phyloP scores from a whole-genome alignment of 2,329 filamentous ascomycete genomes.

The Epichloe elymi region DNA sequence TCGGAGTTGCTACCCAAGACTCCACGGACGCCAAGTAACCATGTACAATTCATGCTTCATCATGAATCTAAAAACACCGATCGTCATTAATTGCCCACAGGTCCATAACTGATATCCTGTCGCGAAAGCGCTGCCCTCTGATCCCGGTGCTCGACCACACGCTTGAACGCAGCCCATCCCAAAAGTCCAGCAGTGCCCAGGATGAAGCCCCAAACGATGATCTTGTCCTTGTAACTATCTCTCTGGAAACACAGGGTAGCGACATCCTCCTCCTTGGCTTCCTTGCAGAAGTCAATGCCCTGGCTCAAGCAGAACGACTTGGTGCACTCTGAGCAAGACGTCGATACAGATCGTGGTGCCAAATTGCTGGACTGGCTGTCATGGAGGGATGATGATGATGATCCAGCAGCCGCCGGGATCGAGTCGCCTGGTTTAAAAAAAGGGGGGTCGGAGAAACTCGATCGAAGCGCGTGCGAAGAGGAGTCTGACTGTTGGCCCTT shows the following conservation, averaged over 20 bases:
- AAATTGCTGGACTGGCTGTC: slow-evolving; percentile 1
- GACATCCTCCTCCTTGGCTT: slow-evolving; percentile 48
- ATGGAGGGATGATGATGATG: background rate
- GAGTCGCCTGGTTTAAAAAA: slow-evolving; percentile 9
- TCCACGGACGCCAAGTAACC: background rate
- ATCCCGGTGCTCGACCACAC: slow-evolving; percentile 29
- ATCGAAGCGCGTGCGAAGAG: slow-evolving; percentile 12
- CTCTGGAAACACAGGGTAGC: slow-evolving; percentile 52
- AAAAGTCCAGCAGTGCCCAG: slow-evolving; percentile 44
- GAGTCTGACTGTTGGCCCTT: slow-evolving; percentile 18
- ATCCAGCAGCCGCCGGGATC: background rate
- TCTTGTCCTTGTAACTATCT: slow-evolving; percentile 52
- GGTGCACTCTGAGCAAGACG: slow-evolving; percentile 48
- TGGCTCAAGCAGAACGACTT: slow-evolving; percentile 50
- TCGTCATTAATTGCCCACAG: slow-evolving; percentile 4
- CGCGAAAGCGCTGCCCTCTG: slow-evolving; percentile 17
- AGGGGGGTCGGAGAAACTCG: slow-evolving; percentile 10
- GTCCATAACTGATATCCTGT: slow-evolving; percentile 17
- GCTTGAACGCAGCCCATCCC: slow-evolving; percentile 44
- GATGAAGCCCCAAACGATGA: slow-evolving; percentile 54
- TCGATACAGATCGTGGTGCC: slow-evolving; percentile 24
- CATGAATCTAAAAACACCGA: background rate
- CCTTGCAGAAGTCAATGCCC: slow-evolving; percentile 49
- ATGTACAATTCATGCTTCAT: background rate
- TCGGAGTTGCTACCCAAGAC: background rate